A percentile compares a stretch with the other conserved stretches of the same genome.
Conservation (phyloP, 441 rosid genomes). For the Metrosideros polymorpha region DNA sequence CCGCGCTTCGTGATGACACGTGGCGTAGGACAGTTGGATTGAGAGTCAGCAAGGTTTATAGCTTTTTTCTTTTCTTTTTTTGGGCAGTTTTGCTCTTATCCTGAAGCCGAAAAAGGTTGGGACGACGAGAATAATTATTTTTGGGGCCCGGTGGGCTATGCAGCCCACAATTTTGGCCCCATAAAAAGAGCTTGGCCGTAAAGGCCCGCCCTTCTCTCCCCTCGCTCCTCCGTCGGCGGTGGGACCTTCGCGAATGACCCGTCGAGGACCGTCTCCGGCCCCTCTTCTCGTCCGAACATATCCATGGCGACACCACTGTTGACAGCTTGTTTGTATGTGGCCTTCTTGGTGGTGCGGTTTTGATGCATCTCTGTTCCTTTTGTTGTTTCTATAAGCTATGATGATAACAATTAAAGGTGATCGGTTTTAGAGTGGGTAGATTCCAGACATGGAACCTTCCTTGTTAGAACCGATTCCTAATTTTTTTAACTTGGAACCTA, state of each 20-base stretch:
- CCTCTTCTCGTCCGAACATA: not conserved
- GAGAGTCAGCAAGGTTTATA: not conserved
- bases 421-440: too few relatives aligned
- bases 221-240: not conserved
- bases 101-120: not conserved
- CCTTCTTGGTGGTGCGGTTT: not conserved
- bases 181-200: not conserved
- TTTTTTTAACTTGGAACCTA: too few relatives aligned
- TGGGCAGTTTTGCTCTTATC: not conserved
- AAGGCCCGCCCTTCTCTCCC: not conserved
- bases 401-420: too few relatives aligned
- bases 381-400: too few relatives aligned
- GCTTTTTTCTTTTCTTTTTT: not conserved
- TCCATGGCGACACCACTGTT: not conserved
- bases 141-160: not conserved
- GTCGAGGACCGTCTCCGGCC: not conserved
- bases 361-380: not conserved
- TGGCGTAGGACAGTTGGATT: not conserved
- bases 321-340: not conserved
- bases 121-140: not conserved
- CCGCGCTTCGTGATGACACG: not conserved
- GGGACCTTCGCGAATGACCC: not conserved
- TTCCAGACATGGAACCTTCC: too few relatives aligned
- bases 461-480: too few relatives aligned
- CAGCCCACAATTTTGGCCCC: not conserved